Conservation (phyloP, 352 stramenopile species). For the Globisporangium radiosum region DNA sequence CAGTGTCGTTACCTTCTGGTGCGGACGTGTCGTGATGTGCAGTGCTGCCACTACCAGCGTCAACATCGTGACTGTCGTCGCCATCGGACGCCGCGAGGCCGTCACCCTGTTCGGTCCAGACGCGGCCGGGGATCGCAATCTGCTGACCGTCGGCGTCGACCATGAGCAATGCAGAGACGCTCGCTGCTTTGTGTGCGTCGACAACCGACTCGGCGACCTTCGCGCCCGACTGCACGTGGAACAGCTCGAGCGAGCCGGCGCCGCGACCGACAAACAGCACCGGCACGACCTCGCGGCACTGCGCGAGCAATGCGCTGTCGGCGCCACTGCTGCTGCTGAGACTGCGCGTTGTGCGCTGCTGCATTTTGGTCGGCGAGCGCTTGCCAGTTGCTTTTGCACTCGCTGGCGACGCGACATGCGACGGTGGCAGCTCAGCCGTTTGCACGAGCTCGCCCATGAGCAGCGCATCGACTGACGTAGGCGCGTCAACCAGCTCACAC, state of each 20-base stretch:
- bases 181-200: conserved; percentile 28
- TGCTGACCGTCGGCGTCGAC: conserved; percentile 37
- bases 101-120: conserved; percentile 22
- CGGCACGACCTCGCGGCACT: conserved; percentile 47
- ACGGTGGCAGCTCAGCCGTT: conserved; percentile 34
- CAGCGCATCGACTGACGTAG: conserved; percentile 37
- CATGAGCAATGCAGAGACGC: conserved; percentile 62
- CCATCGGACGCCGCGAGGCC: conserved; percentile 1
- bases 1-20: background rate
- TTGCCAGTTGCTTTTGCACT: background rate
- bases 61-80: conserved; percentile 4
- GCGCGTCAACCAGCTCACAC: conserved; percentile 27
- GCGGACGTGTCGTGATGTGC: background rate
- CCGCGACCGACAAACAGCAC: conserved; percentile 67
- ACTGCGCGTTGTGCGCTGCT: background rate
- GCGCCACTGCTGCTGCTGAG: conserved; percentile 3
- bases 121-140: conserved; percentile 32
- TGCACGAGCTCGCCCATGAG: conserved; percentile 61
- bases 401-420: background rate
- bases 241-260: conserved; percentile 68
- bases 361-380: conserved; percentile 1
- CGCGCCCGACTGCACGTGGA: conserved; percentile 52
- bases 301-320: conserved; percentile 16
- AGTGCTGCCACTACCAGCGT: too few relatives aligned
- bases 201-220: conserved; percentile 64